Evolutionary conservation across 495 filamentous ascomycete species (phyloP).

Genomic region (Bacidia gigantensis): DNA sequence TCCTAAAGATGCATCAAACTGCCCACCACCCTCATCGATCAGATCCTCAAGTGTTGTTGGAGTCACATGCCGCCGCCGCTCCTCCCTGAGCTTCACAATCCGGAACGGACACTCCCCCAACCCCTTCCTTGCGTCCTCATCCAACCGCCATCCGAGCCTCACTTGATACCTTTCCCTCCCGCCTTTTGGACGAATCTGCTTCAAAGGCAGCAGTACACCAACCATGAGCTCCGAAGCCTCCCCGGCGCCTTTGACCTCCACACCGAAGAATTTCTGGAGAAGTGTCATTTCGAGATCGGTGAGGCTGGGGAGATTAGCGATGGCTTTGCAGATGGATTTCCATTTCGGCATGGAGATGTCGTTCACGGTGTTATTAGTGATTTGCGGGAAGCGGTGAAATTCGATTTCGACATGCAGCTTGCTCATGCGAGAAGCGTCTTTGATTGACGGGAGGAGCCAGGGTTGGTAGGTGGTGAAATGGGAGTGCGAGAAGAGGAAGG

Average conservation of each 20-base stretch:
- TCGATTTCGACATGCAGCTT: neutral
- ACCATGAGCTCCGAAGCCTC: neutral
- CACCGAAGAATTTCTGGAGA: conserved; percentile 1
- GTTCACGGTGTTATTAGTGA: neutral
- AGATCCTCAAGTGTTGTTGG: no score
- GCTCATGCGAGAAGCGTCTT: neutral
- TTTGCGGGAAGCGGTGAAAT: conserved; percentile 5
- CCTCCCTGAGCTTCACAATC: neutral
- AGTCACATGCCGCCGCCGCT: no score
- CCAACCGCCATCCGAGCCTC: neutral
- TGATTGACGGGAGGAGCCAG: neutral
- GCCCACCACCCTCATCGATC: no score
- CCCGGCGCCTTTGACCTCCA: neutral
- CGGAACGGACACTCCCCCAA: conserved; percentile 3
- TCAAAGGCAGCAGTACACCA: conserved; percentile 1
- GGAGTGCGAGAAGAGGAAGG: neutral
- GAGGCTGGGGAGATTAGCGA: neutral
- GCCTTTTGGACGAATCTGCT: neutral
- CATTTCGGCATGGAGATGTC: conserved; percentile 5
- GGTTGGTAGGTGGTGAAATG: conserved; percentile 2
- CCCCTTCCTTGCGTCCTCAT: neutral
- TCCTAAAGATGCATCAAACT: no score
- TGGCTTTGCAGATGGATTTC: conserved; percentile 5
- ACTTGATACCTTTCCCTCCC: conserved; percentile 1
- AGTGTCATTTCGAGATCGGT: neutral